Evolutionary conservation across 768 basidiomycete genomes (phyloP), one percentile per base, ranked within the genome.

Genomic region (Podaxis sp.): DNA sequence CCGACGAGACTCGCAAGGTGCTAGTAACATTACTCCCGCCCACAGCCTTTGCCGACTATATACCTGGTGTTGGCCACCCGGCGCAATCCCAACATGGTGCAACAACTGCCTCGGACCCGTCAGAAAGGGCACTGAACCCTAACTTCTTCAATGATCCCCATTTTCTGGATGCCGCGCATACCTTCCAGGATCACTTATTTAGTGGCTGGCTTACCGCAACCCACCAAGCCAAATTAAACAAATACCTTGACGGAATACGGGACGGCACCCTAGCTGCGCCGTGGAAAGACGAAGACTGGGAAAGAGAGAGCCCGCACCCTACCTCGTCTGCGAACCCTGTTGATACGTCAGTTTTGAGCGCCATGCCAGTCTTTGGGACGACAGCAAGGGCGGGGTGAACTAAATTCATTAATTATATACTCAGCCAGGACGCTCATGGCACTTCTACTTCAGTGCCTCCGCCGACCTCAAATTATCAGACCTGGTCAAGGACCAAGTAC

Each of bases 241-340:
- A 75, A 62, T 86, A 79, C 66, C 61, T 75, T 47, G 70, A 73
- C 14, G 82, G 80, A 16, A 73, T 85, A 21, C 62, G 64, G 2
- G 66, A 73, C 13, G 85, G 84, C 0, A 77, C 72, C 6, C 57
- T 84, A 36, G 78, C 82, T 32, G 84, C 79, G 11, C 76, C 82
- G 40, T 86, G 84, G 84, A 88, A 88, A 66, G 86, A 88, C 65
- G 82, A 86, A 36, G 77, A 74, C 36, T 88, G 86, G 86, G 77
- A 78, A 51, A 70, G 69, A 40, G 78, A 80, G 4, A 79, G 84
- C 48, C 66, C 66, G 25, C 52, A 11, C 14, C 53, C 59, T 18
- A 51, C 56, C 35, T 54, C 65, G 57, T 47, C 58, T 32, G 52
- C 59, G n/a, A 44, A 62, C 14, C 51, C 55, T 4, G 51, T 37